Evolutionary conservation across 805 yeast species (phyloP).

Genomic region (Lachancea lanzarotensis): DNA sequence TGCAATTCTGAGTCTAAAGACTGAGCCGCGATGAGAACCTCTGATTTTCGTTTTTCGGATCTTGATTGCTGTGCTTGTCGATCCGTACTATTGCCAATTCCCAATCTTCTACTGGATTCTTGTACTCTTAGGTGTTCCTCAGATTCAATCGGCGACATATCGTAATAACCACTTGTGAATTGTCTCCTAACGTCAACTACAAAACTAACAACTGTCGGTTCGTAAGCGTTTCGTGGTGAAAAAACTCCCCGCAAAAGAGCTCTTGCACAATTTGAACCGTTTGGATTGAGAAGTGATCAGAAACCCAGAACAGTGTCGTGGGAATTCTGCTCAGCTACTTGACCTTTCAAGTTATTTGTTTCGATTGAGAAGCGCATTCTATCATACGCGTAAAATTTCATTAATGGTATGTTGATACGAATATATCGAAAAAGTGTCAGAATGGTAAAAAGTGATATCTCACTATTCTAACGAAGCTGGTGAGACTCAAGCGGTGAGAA

Average conservation of each 20-base stretch:
- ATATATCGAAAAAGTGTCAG: background rate
- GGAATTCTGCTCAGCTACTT: background rate
- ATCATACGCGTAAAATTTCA: slow-evolving; percentile 2
- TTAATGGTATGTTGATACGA: background rate
- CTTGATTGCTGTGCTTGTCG: background rate
- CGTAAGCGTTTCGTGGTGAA: too few relatives aligned
- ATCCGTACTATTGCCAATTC: background rate
- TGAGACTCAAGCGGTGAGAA: background rate
- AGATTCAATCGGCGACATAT: background rate
- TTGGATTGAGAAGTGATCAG: background rate
- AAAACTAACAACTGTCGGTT: background rate
- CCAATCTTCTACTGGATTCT: background rate
- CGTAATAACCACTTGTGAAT: background rate
- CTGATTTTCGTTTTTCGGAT: slow-evolving; percentile 35
- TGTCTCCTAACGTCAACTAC: background rate
- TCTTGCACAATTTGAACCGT: background rate
- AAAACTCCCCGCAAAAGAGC: background rate
- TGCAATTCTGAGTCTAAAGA: slow-evolving; percentile 71
- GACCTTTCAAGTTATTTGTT: background rate
- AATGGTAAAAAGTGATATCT: background rate
- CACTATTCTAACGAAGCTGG: background rate
- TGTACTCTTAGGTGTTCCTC: background rate
- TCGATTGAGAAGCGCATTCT: background rate
- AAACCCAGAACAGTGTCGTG: background rate
- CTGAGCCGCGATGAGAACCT: slow-evolving; percentile 57